Evolutionary conservation across 75 land plant species (phyloP), one percentile per base, ranked within the genome.

Genomic region (Picea sitchensis): DNA sequence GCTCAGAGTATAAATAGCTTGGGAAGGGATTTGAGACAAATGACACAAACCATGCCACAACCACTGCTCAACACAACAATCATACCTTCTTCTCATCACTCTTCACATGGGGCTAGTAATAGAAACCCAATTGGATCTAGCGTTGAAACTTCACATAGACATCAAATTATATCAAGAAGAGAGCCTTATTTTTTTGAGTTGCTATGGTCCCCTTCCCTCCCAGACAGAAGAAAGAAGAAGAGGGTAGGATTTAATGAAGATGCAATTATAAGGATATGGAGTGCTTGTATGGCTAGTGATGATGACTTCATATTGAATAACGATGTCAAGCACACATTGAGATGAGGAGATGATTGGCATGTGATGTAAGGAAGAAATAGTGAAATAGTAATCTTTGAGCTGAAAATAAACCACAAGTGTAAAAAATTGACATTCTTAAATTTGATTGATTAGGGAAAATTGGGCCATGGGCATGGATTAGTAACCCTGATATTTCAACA

Each of bases 21-120:
- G 64, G 26, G 26, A 21, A 62, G 26, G 62, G 11, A 62, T 62
- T n/a, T 21, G 30, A 62, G 64, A 21, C 26, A 62, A 6, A 62
- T 62, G 18, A 62, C 64, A 62, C 30, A 62, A 62, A 62, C 64
- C 64, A 62, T 62, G 64, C 64, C n/a, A n/a, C n/a, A 62, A 62
- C 64, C 20, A 62, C 26, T 23, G 8, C 31, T 21, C 18, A 5
- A 62, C 11, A 62, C 20, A 5, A 62, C 9, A 5, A 21, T 3
- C 4, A 62, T 2, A 62, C 26, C 11, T 23, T 62, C n/a, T n/a
- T n/a, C 64, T 21, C 30, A 62, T 62, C 26, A 62, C 64, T 62
- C 30, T 21, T 62, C 64, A 62, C 30, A 21, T 62, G 4, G 6
- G 11, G 11, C 64, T 17, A n/a, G 9, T 38, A 38, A 38, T 2